These are phyloP conservation scores for Fraxinus americana DNA, from an alignment of 257 asterid genomes.

Conservation along the genomic window DNA sequence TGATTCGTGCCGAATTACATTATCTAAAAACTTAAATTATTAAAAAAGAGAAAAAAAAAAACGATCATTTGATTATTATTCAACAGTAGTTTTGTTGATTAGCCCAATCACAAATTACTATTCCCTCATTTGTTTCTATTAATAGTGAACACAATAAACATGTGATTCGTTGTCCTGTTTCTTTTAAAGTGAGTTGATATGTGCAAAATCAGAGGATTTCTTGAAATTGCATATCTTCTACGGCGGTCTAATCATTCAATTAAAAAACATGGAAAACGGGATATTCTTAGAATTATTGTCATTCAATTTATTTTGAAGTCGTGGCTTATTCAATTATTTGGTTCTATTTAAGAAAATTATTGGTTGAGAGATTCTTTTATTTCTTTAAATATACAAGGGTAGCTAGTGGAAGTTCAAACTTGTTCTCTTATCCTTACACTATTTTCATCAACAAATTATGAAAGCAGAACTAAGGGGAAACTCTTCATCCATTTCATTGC, in stretches of 20 bases:
- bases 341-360: conserved; percentile 17
- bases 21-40: no score
- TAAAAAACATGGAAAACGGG: conserved; percentile 2
- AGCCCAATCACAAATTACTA: not conserved
- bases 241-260: not conserved
- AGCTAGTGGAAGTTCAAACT: conserved; percentile 19
- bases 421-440: not conserved
- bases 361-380: conserved; percentile 24
- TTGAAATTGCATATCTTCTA: not conserved
- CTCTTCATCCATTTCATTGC: conserved; percentile 34
- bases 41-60: no score
- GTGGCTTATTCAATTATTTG: not conserved
- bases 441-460: conserved; percentile 28
- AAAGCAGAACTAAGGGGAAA: conserved; percentile 53
- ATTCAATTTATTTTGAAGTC: conserved; percentile 16
- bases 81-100: not conserved
- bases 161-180: not conserved
- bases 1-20: no score
- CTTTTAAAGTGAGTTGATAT: not conserved
- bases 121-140: not conserved
- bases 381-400: conserved; percentile 27
- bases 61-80: not conserved
- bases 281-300: conserved; percentile 23
- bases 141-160: not conserved
- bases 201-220: not conserved